Conservation (phyloP, 768 basidiomycete genomes). For the Glaciozyma antarctica region DNA sequence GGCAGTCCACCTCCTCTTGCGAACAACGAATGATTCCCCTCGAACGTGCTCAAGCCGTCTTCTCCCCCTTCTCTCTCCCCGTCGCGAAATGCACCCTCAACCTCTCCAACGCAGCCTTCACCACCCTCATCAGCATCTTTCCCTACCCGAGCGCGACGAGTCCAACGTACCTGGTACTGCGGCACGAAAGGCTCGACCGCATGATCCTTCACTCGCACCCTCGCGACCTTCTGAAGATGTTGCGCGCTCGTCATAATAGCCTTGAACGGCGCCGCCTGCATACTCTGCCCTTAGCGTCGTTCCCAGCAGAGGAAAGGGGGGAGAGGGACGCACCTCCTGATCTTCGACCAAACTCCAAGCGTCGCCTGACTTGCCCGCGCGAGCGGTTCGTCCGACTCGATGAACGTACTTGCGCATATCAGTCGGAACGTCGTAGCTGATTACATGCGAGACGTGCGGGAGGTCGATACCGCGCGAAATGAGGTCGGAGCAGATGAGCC, state of each 20-base stretch:
- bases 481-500: slow-evolving; percentile 90
- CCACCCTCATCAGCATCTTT: not conserved
- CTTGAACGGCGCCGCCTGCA: slow-evolving; percentile 81
- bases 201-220: slow-evolving; percentile 54
- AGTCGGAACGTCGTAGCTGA: slow-evolving; percentile 91
- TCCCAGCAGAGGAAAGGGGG: slow-evolving; percentile 1
- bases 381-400: slow-evolving; percentile 88
- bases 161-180: slow-evolving; percentile 56
- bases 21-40: no score
- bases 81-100: slow-evolving; percentile 13
- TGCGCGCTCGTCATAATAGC: slow-evolving; percentile 61
- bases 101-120: slow-evolving; percentile 23
- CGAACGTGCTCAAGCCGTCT: not conserved
- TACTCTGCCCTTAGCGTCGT: not conserved
- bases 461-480: slow-evolving; percentile 95
- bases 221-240: slow-evolving; percentile 61
- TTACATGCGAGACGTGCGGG: slow-evolving; percentile 78
- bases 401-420: slow-evolving; percentile 98
- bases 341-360: slow-evolving; percentile 95
- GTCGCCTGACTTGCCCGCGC: slow-evolving; percentile 76
- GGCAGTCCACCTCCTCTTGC: no score
- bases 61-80: not conserved
- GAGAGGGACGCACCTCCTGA: slow-evolving; percentile 49
- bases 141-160: not conserved
- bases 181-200: slow-evolving; percentile 51